Percentiles rank a stretch among this genome's conserved stretches.
Conservation (phyloP, 345 rosid genomes). For the Garcia nutans region DNA sequence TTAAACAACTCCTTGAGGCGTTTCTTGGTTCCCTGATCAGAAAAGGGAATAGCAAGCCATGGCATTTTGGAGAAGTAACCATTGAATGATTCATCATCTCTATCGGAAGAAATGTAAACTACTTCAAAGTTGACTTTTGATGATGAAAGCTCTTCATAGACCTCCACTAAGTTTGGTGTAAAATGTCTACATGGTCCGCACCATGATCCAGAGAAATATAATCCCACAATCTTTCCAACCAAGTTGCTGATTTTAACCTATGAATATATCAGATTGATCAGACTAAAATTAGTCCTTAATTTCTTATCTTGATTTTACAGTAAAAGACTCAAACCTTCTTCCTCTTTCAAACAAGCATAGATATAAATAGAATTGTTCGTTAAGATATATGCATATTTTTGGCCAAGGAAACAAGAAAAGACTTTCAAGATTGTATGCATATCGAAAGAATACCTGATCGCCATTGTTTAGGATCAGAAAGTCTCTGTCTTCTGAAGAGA, state of each 20-base stretch:
- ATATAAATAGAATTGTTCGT: neutral
- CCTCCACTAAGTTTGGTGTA: slow-evolving; percentile 18
- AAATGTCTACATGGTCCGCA: slow-evolving; percentile 24
- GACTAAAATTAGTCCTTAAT: too few relatives aligned
- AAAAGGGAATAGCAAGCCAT: slow-evolving; percentile 42
- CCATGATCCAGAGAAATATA: slow-evolving; percentile 32
- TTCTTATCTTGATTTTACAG: too few relatives aligned
- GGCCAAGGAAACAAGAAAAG: neutral
- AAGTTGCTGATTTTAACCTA: slow-evolving; percentile 16
- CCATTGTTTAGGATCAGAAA: slow-evolving; percentile 25
- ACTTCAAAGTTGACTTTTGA: slow-evolving; percentile 27
- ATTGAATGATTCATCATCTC: slow-evolving; percentile 34
- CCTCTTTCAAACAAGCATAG: too few relatives aligned
- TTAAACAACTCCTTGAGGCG: slow-evolving; percentile 33
- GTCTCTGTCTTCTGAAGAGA: slow-evolving; percentile 25
- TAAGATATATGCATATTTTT: neutral
- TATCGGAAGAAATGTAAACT: slow-evolving; percentile 37
- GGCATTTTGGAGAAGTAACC: slow-evolving; percentile 38
- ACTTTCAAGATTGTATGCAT: neutral
- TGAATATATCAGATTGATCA: neutral
- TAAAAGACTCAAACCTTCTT: too few relatives aligned
- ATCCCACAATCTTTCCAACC: slow-evolving; percentile 29
- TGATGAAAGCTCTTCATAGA: slow-evolving; percentile 15
- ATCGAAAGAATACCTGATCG: slow-evolving; percentile 12
- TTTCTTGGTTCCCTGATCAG: slow-evolving; percentile 19